These are phyloP conservation scores for Pseudocercospora fuligena DNA, from an alignment of 2,329 filamentous ascomycete species.

Conservation along the genomic window DNA sequence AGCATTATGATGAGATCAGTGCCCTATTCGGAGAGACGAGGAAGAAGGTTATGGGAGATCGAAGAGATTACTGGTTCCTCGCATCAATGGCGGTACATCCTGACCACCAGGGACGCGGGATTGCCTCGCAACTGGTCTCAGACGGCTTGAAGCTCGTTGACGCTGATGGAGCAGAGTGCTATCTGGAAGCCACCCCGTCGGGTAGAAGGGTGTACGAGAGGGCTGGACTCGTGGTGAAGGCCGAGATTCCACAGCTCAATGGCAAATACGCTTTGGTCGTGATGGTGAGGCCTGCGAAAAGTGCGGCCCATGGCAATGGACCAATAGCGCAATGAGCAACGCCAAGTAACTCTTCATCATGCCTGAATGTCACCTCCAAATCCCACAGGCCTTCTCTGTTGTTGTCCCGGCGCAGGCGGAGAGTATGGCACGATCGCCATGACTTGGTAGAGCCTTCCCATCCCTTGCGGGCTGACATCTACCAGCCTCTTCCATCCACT, in stretches of 20 bases:
- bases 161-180: constrained; percentile 11
- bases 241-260: constrained; percentile 9
- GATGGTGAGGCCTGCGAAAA: constrained; percentile 15
- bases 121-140: constrained; percentile 12
- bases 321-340: not conserved
- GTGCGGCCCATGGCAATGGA: not conserved
- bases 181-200: constrained; percentile 11
- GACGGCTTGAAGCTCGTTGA: constrained; percentile 14
- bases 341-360: not conserved
- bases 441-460: constrained; percentile 94
- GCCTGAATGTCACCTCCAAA: constrained; percentile 72
- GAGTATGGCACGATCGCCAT: constrained; percentile 78
- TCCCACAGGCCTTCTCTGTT: constrained; percentile 78
- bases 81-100: constrained; percentile 17
- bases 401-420: constrained; percentile 63
- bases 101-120: constrained; percentile 14
- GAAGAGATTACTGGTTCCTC: constrained; percentile 19
- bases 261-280: constrained; percentile 12
- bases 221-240: constrained; percentile 13
- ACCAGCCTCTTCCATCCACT: constrained; percentile 80
- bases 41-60: constrained; percentile 16
- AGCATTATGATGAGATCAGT: not conserved
- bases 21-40: not conserved
- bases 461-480: constrained; percentile 80
- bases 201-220: constrained; percentile 14